phyloP scores from a whole-genome alignment of 1,139 yeast species.

The Blastobotrys apis region DNA sequence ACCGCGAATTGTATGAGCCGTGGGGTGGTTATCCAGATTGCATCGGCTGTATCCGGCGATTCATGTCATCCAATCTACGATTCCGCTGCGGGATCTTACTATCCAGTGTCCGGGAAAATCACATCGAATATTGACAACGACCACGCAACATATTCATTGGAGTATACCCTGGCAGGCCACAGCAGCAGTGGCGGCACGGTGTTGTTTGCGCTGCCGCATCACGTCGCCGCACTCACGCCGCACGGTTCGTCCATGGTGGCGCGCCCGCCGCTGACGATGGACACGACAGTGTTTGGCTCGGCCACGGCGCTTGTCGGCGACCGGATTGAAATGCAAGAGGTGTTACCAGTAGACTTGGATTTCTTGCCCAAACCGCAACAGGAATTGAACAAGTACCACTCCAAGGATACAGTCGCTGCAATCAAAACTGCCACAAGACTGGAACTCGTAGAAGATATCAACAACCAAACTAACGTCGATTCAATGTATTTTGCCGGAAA shows the following conservation, averaged over 20 bases:
- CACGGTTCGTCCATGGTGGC: background rate
- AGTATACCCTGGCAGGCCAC: constrained; percentile 44
- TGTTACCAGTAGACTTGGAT: constrained; percentile 40
- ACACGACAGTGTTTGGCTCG: constrained; percentile 61
- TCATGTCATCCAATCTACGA: constrained; percentile 33
- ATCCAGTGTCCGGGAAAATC: constrained; percentile 41
- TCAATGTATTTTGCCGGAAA: constrained; percentile 64
- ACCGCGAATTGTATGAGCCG: constrained; percentile 40
- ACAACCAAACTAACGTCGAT: constrained; percentile 42
- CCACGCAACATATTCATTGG: constrained; percentile 47
- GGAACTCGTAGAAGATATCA: constrained; percentile 1
- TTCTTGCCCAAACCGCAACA: constrained; percentile 34
- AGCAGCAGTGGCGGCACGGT: constrained; percentile 39
- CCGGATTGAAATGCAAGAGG: constrained; percentile 47
- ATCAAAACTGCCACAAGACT: constrained; percentile 37
- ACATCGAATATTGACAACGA: constrained; percentile 36
- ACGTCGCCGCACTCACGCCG: constrained; percentile 44
- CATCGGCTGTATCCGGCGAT: background rate
- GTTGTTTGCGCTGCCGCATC: constrained; percentile 70
- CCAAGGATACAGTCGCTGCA: background rate
- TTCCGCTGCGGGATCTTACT: constrained; percentile 50
- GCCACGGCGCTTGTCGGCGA: constrained; percentile 58
- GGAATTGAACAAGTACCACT: too few species aligned
- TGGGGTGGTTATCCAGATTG: constrained; percentile 46
- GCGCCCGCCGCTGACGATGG: constrained; percentile 13